Evolutionary conservation across 257 asterid species (phyloP).

Genomic region (Nicotiana benthamiana): DNA sequence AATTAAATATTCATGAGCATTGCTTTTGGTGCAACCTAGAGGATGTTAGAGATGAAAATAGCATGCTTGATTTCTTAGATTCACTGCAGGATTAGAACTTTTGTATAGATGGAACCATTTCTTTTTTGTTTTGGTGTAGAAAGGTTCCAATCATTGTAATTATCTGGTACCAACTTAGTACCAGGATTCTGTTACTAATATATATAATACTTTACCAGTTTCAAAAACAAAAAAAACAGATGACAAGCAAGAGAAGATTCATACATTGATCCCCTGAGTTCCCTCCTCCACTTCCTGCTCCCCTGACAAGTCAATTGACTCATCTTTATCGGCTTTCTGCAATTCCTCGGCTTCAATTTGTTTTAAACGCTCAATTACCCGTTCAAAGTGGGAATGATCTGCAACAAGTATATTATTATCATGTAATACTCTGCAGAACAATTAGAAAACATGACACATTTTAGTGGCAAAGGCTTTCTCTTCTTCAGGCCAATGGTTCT

Average conservation of each 20-base stretch:
- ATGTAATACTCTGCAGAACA: neutral
- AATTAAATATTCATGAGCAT: neutral
- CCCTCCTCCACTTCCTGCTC: constrained; percentile 40
- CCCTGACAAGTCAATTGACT: constrained; percentile 29
- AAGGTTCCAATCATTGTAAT: neutral
- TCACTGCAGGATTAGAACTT: neutral
- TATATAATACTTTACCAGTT: neutral
- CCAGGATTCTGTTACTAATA: neutral
- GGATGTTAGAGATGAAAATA: neutral
- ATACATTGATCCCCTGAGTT: constrained; percentile 29
- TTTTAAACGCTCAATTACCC: constrained; percentile 42
- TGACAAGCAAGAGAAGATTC: constrained; percentile 1
- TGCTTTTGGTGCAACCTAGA: neutral
- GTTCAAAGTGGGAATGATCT: constrained; percentile 56
- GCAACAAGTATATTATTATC: constrained; percentile 21
- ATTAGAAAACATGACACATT: neutral
- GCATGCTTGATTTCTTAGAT: neutral
- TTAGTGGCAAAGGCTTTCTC: neutral
- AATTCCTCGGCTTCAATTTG: constrained; percentile 48
- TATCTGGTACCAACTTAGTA: neutral
- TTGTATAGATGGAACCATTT: neutral
- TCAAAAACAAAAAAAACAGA: neutral
- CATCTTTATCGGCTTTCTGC: constrained; percentile 27
- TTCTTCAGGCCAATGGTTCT: neutral
- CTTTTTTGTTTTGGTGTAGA: neutral